Base-by-base conservation (phyloP, 208 protist genomes). In the Trypanosoma cruzi region DNA sequence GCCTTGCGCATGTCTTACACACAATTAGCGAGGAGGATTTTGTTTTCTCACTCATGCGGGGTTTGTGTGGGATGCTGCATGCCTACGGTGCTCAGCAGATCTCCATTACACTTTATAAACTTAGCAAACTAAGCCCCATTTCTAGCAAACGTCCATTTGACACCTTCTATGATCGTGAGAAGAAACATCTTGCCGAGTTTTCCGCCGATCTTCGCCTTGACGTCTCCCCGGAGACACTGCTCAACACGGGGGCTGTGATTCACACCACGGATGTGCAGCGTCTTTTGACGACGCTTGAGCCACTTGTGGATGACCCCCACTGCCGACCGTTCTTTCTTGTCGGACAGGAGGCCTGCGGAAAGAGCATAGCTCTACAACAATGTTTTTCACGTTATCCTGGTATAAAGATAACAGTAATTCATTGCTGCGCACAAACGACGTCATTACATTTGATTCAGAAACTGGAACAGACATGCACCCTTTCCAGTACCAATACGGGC, bases 271-370 rank as follows among this genome's bases (percentile, higher is more conserved):
- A 99, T 58, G 86, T 99, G 62, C 94, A 98, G 80, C 79, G 91
- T 8, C 73, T 92, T 28, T 50, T 88, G 32, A 70, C 81, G 4
- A 95, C 92, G 36, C 66, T 99, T 36, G 40, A 67, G 44, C 96
- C 97, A 24, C 96, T 98, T 62, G 60, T 99, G 8, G 56, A 77
- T 32, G 72, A 88, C 32, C 18, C 40, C 22, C 63, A 61, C 28
- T 93, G 73, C 71, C 86, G 90, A 68, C 96, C 98, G 7, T 91
- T 99, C 64, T 92, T 99, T 49, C 71, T 99, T 7, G 94, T 99
- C 4, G 98, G 98, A 16, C 98, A 97, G 4, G 97, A 99, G 73
- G 98, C 97, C 13, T 92, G 87, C 55, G 98, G 98, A 56, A 99
- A 99, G 79, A 86, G 73, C 11, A 80, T 92, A 20, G 54, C 98